A percentile compares a stretch with the other conserved stretches of the same genome.
Conservation (phyloP, 345 rosid genomes). For the Corchorus capsularis region DNA sequence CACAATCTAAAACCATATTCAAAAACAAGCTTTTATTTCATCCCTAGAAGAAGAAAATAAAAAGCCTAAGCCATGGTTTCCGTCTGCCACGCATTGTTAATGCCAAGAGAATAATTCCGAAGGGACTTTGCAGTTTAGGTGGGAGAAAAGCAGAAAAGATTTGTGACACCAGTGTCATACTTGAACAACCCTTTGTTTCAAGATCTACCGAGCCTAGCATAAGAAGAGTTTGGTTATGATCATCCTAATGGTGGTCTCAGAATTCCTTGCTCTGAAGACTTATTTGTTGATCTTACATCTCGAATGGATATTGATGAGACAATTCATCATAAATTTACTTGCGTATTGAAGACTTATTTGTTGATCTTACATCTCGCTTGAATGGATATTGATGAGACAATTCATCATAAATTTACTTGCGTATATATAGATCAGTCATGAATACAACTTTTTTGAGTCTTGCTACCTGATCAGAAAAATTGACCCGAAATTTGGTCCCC, state of each 20-base stretch:
- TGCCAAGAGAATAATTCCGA: slow-evolving; percentile 8
- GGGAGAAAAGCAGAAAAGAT: slow-evolving; percentile 40
- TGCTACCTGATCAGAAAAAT: too few relatives aligned
- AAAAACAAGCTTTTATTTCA: not conserved
- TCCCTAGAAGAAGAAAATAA: not conserved
- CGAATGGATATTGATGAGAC: not conserved
- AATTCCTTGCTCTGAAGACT: slow-evolving; percentile 39
- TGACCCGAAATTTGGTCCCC: too few relatives aligned
- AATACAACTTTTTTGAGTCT: too few relatives aligned
- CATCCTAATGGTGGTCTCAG: slow-evolving; percentile 46
- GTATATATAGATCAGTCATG: too few relatives aligned
- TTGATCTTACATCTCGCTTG: not conserved
- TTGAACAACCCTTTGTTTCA: slow-evolving; percentile 34
- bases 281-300: slow-evolving; percentile 18
- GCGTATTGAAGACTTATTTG: slow-evolving; percentile 36
- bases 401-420: too few relatives aligned
- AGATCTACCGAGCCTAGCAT: slow-evolving; percentile 31
- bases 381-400: not conserved
- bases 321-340: too few relatives aligned
- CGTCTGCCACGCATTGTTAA: slow-evolving; percentile 3
- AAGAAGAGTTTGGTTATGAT: slow-evolving; percentile 42
- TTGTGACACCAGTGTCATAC: slow-evolving; percentile 34
- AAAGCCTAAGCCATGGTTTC: not conserved
- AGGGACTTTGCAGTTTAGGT: slow-evolving; percentile 8
- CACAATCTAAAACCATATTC: not conserved